Evolutionary conservation across 108 stramenopile species (phyloP), one percentile per base, ranked within the genome.

Genomic region (Discostella stelligeroides): DNA sequence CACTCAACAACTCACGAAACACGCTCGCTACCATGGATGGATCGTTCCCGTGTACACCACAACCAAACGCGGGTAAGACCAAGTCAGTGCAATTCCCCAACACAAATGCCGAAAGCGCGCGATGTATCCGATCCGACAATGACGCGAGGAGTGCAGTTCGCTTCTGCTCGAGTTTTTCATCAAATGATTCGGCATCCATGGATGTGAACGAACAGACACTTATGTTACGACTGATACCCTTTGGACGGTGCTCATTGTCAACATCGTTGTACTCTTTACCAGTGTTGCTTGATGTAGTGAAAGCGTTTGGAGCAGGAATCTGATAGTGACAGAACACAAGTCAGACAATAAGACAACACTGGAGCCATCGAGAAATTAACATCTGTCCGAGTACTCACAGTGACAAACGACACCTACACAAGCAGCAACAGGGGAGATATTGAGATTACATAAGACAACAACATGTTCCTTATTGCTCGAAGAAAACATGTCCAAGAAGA

Each of bases 41-140:
- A 60, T 83, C 82, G 43, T 86, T 86, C 20, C 81, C 81, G 34
- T 80, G 80, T 12, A 86, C 82, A 15, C 85, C 85, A 28, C 85
- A 86, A 7, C 85, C 85, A 65, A 83, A 86, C n/a, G 85, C 82
- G n/a, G 82, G 80, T n/a, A 86, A 50, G 18, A 86, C 75, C 47
- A 86, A 56, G 54, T 84, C 83, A 10, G 76, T 78, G 45, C 83
- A 80, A 11, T 75, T 41, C 37, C 83, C 83, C 24, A 82, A 46
- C 25, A 75, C 77, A 60, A 82, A 79, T 7, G 76, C 76, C 12
- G 76, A 64, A 48, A 78, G 57, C 7, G 76, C 76, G 17, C 76
- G 76, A 47, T 78, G 76, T 69, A 78, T 78, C 39, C 76, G 54
- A 58, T 78, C 76, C 5, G 63, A 65, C 1, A 78, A 34, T 17